Percentiles rank a stretch among this genome's conserved stretches.
Evolutionary conservation across 2,329 filamentous ascomycete genomes (phyloP).

Genomic region (Periconia sp.): DNA sequence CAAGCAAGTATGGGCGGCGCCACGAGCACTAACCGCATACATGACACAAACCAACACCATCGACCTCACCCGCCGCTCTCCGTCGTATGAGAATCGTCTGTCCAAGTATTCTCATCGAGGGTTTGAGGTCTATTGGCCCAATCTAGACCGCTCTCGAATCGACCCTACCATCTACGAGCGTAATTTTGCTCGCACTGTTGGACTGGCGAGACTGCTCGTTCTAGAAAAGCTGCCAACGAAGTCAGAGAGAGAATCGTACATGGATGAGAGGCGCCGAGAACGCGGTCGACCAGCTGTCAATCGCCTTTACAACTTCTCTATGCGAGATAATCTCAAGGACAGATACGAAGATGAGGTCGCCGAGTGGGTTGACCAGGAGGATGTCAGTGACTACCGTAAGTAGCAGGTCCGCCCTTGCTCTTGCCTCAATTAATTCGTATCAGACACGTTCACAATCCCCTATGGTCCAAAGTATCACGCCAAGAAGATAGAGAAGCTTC

Average conservation of each 20-base stretch:
- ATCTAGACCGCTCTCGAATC: conserved; percentile 74
- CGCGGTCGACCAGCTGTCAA: conserved; percentile 69
- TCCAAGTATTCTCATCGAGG: conserved; percentile 82
- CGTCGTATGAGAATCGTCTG: conserved; percentile 85
- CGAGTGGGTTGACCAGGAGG: conserved; percentile 79
- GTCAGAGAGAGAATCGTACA: conserved; percentile 71
- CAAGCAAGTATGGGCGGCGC: conserved; percentile 77
- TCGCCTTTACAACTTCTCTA: conserved; percentile 48
- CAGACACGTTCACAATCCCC: conserved; percentile 66
- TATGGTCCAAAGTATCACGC: conserved; percentile 65
- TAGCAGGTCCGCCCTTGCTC: background rate
- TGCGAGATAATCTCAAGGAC: conserved; percentile 77
- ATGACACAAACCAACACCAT: conserved; percentile 83
- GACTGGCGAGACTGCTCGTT: conserved; percentile 78
- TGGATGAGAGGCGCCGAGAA: conserved; percentile 72
- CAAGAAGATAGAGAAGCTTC: conserved; percentile 78
- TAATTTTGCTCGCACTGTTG: conserved; percentile 76
- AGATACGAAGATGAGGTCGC: conserved; percentile 79
- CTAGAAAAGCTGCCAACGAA: conserved; percentile 77
- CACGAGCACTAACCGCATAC: conserved; percentile 77
- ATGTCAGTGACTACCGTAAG: conserved; percentile 73
- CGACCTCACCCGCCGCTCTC: conserved; percentile 78
- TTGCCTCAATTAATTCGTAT: background rate
- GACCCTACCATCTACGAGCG: conserved; percentile 89
- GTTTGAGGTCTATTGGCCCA: conserved; percentile 83